Conservation (phyloP, 768 basidiomycete genomes). For the Lentinula detonsa region DNA sequence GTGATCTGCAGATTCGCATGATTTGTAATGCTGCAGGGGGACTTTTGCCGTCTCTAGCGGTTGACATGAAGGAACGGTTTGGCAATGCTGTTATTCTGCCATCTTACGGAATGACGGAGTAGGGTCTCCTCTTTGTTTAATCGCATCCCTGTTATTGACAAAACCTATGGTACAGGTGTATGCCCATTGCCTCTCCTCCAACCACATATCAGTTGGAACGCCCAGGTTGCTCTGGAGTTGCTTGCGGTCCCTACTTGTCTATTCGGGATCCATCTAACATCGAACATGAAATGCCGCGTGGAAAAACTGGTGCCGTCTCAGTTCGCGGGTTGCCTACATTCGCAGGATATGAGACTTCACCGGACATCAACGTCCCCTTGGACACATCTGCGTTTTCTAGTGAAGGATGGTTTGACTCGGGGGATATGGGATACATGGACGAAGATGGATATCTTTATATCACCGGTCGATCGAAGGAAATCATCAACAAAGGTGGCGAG, state of each 20-base stretch:
- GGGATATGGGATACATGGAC: slow-evolving; percentile 43
- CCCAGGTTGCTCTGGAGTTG: slow-evolving; percentile 40
- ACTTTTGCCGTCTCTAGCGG: slow-evolving; percentile 45
- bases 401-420: slow-evolving; percentile 50
- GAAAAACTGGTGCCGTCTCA: slow-evolving; percentile 44
- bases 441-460: slow-evolving; percentile 43
- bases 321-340: slow-evolving; percentile 51
- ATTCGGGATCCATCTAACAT: slow-evolving; percentile 31
- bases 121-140: slow-evolving; percentile 1
- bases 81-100: slow-evolving; percentile 44
- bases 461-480: slow-evolving; percentile 55
- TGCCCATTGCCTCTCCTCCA: slow-evolving; percentile 44
- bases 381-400: slow-evolving; percentile 41
- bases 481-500: slow-evolving; percentile 56
- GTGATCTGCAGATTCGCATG: slow-evolving; percentile 35
- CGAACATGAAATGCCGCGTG: slow-evolving; percentile 29
- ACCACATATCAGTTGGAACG: slow-evolving; percentile 36
- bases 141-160: neutral
- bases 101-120: slow-evolving; percentile 57
- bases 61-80: slow-evolving; percentile 41
- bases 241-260: slow-evolving; percentile 41
- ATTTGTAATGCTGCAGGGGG: slow-evolving; percentile 49
- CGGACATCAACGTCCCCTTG: slow-evolving; percentile 34
- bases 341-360: slow-evolving; percentile 41
- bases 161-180: slow-evolving; percentile 27